Conservation (phyloP, 164 flowering plant genomes). For the Umbellularia californica region DNA sequence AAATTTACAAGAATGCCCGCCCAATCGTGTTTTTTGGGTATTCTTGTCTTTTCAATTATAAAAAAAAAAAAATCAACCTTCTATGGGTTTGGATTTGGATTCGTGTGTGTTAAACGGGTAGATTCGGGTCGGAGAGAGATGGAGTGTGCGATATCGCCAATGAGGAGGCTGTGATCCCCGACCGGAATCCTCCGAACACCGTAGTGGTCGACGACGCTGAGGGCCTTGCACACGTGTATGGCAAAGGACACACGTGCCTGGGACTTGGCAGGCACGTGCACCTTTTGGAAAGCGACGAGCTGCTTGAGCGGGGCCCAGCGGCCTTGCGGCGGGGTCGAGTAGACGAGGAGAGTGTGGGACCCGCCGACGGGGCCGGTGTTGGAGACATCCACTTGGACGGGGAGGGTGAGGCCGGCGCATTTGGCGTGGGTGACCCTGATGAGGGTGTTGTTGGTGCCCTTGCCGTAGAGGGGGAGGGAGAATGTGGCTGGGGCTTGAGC, state of each 20-base stretch:
- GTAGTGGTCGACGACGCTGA: slow-evolving; percentile 60
- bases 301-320: slow-evolving; percentile 68
- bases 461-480: slow-evolving; percentile 51
- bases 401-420: slow-evolving; percentile 44
- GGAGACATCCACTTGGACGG: slow-evolving; percentile 48
- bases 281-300: slow-evolving; percentile 65
- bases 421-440: slow-evolving; percentile 66
- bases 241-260: slow-evolving; percentile 36
- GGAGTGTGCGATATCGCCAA: slow-evolving; percentile 59
- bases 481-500: slow-evolving; percentile 41
- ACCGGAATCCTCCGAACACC: slow-evolving; percentile 79
- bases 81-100: neutral
- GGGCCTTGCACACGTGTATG: slow-evolving; percentile 71
- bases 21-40: neutral
- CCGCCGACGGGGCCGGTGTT: slow-evolving; percentile 69
- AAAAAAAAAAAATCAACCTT: no score
- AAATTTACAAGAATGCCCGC: no score
- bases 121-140: slow-evolving; percentile 47
- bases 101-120: slow-evolving; percentile 13
- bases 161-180: slow-evolving; percentile 61
- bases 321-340: slow-evolving; percentile 58
- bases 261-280: slow-evolving; percentile 43
- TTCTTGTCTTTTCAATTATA: neutral
- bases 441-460: slow-evolving; percentile 18
- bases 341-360: slow-evolving; percentile 60